Base-by-base conservation (phyloP, 805 yeast species). In the Saccharomycopsis sp. region DNA sequence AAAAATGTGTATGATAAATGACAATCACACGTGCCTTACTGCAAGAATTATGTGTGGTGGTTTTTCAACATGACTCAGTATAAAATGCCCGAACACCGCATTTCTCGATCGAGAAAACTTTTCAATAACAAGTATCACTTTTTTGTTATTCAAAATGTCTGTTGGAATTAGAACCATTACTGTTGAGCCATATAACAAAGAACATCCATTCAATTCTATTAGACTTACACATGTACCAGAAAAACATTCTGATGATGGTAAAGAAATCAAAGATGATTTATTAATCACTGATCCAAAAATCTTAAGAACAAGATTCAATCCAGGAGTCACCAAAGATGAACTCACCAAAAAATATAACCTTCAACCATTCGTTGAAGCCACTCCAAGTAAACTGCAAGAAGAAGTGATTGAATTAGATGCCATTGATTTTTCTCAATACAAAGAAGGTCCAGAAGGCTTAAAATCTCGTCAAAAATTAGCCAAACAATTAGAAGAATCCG, bases 391-490 rank as follows among this genome's bases (percentile, higher is more conserved):
- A 20, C 45, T 36, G 23, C 29, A 12, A 3, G 37, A 17, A 8
- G 33, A 34, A 1, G 31, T 39, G 3, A 44, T 45, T 25, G 41
- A 38, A 10, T 32, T 45, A 18, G 44, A 36, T 14, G 21, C 41
- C n/a, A 52, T 67, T 40, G 72, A 67, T 41, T 52, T 67, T 12
- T 46, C 62, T 1, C 44, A 52, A 25, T 67, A 49, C 43, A 42
- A 51, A 19, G 64, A 63, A 17, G 71, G 70, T 1, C 53, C 56
- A 1, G 66, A 60, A 31, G 58, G 58, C n/a, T 51, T 55, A 10
- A 51, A 44, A 5, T 42, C 52, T 23, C 49, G 72, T 31, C 44
- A 52, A 40, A 40, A 38, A 14, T 52, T 67, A 31, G 72, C 72
- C 1, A 46, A 37, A 1, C 52, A 59, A 37, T 51, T 68, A 8